A percentile compares a stretch with the other conserved stretches of the same genome.
These are phyloP conservation scores for Avena atlantica DNA, from an alignment of 176 grass and related monocot species.

Conservation along the genomic window DNA sequence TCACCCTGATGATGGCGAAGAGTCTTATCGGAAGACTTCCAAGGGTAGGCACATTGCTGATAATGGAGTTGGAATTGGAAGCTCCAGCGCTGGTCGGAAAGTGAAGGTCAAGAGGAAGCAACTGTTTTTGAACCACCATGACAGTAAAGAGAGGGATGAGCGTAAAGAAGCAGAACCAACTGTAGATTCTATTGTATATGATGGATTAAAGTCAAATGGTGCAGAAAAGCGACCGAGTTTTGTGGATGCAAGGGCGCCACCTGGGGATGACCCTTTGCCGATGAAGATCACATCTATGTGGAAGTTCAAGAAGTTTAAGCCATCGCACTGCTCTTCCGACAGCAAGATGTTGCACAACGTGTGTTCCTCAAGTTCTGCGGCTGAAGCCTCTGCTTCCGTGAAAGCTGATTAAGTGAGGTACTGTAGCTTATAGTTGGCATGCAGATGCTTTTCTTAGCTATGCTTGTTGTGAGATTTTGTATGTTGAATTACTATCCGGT, in stretches of 20 bases:
- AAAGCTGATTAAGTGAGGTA: conserved; percentile 69
- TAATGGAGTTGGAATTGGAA: conserved; percentile 30
- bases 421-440: conserved; percentile 47
- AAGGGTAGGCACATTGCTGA: conserved; percentile 33
- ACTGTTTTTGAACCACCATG: conserved; percentile 60
- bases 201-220: conserved; percentile 39
- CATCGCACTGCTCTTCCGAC: conserved; percentile 73
- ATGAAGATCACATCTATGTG: conserved; percentile 74
- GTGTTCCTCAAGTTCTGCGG: conserved; percentile 47
- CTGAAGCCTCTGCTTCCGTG: conserved; percentile 56
- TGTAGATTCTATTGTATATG: conserved; percentile 41
- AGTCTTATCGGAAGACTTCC: neutral
- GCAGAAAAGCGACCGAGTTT: conserved; percentile 16
- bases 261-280: conserved; percentile 21
- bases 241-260: conserved; percentile 41
- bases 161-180: conserved; percentile 45
- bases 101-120: conserved; percentile 76
- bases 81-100: conserved; percentile 39
- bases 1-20: neutral
- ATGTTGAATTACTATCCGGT: conserved; percentile 50
- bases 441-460: conserved; percentile 47
- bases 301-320: conserved; percentile 86
- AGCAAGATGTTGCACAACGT: conserved; percentile 67
- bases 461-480: conserved; percentile 69
- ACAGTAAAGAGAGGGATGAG: conserved; percentile 47